A percentile compares a stretch with the other conserved stretches of the same genome.
Evolutionary conservation across 768 basidiomycete species (phyloP).

Genomic region (Kwoniella europaea): DNA sequence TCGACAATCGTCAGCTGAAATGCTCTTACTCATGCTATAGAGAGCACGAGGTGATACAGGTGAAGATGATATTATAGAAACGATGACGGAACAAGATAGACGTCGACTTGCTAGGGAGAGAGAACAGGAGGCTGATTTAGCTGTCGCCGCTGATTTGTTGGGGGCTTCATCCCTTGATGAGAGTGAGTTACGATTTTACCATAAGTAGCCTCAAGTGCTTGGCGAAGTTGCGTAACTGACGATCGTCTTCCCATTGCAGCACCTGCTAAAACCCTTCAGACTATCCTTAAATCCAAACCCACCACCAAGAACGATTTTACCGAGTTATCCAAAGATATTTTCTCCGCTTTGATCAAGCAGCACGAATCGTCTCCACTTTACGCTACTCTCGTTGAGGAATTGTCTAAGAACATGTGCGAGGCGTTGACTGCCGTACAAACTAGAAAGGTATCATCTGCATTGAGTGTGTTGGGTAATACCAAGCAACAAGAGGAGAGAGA

Average conservation of each 20-base stretch:
- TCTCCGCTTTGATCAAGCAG: constrained; percentile 74
- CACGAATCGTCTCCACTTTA: constrained; percentile 85
- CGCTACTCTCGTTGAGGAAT: constrained; percentile 78
- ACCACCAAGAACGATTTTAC: constrained; percentile 88
- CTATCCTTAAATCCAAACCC: constrained; percentile 76
- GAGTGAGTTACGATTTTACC: constrained; percentile 14
- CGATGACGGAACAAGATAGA: constrained; percentile 62
- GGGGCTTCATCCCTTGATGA: constrained; percentile 67
- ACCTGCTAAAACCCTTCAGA: constrained; percentile 31
- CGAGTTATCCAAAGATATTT: constrained; percentile 72
- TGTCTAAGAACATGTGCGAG: constrained; percentile 73
- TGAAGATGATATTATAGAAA: constrained; percentile 55
- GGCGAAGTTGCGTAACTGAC: neutral
- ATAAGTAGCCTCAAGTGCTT: too few species aligned
- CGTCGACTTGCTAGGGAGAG: constrained; percentile 75
- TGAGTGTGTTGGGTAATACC: constrained; percentile 89
- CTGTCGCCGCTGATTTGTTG: constrained; percentile 78
- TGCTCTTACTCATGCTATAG: neutral
- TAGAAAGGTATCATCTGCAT: constrained; percentile 79
- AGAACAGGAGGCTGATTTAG: constrained; percentile 85
- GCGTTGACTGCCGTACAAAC: constrained; percentile 89
- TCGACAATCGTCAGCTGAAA: neutral
- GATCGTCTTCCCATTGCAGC: constrained; percentile 4
- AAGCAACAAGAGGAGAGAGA: constrained; percentile 91
- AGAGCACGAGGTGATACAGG: constrained; percentile 13